A percentile compares a stretch with the other conserved stretches of the same genome.
Conservation (phyloP, 768 basidiomycete genomes). For the Leccinum arenicola region DNA sequence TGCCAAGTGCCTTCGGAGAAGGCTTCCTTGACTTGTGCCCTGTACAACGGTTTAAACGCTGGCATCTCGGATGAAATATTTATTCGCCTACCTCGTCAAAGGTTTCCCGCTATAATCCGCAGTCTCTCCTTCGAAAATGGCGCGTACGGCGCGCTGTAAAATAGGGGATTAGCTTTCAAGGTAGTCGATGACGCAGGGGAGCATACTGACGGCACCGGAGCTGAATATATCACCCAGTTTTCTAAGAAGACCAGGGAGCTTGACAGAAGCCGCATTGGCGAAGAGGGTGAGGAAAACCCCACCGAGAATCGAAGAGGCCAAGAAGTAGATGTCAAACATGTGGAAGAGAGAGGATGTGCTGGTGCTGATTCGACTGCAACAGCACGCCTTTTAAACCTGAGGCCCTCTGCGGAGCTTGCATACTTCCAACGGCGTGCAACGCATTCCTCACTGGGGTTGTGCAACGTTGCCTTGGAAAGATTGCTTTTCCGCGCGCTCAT, state of each 20-base stretch:
- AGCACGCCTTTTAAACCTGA: constrained; percentile 3
- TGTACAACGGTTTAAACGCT: neutral
- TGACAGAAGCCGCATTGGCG: constrained; percentile 11
- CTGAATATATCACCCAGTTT: constrained; percentile 4
- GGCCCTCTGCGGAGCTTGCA: neutral
- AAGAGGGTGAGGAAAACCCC: constrained; percentile 16
- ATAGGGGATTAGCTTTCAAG: neutral
- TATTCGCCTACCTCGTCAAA: constrained; percentile 13
- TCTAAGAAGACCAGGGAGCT: constrained; percentile 6
- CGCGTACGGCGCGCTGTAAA: constrained; percentile 4
- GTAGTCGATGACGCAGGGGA: neutral
- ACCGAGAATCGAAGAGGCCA: constrained; percentile 14
- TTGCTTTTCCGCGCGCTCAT: neutral
- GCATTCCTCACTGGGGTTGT: neutral
- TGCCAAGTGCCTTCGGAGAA: constrained; percentile 19
- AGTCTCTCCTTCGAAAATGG: neutral
- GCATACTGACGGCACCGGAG: constrained; percentile 8
- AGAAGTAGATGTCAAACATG: constrained; percentile 15
- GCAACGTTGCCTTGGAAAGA: neutral
- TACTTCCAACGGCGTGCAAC: neutral
- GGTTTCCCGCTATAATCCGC: constrained; percentile 4
- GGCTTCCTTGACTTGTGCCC: constrained; percentile 13
- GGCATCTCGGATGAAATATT: too few species aligned
- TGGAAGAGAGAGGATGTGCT: neutral
- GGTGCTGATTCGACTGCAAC: neutral